Evolutionary conservation across 768 basidiomycete genomes (phyloP), one percentile per base, ranked within the genome.

Genomic region (Rhodotorula babjevae): DNA sequence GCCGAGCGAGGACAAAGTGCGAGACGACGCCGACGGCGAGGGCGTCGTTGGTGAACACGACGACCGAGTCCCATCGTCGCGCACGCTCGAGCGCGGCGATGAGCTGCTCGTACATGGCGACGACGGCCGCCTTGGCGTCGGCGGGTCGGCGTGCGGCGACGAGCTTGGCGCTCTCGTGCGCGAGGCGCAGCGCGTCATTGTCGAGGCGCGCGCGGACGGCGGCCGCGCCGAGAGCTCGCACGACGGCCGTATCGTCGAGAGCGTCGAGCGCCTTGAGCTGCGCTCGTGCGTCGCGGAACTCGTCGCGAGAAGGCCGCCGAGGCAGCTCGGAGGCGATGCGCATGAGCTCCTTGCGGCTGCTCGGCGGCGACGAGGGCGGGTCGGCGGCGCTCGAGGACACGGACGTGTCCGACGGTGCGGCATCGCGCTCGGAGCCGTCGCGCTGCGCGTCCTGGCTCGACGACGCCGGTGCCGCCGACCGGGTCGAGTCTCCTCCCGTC

Each of bases 21-120:
- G 62, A 60, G 27, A 65, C 59, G 58, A 69, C 31, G 16, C 42
- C 55, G 44, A 49, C 40, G 1, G 23, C 7, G 15, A 70, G 21
- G 19, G 71, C 68, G 9, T 52, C 42, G 40, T 68, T 49, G 60
- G 71, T 65, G n/a, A 71, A 27, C 14, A n/a, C 12, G 46, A 68
- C 40, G 19, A 65, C 66, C 9, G 25, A 3, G 1, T 29, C 8
- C 71, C 71, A 76, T 6, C 29, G 25, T 18, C 23, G 8, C 57
- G 36, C 2, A 44, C 33, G 6, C 36, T 63, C 44, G 15, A 76
- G 49, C 2, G 61, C 42, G 33, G 18, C n/a, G 3, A 60, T 49
- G 15, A 55, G 46, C 1, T 47, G 57, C 31, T 68, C 64, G 67
- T 53, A 64, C 59, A 64, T 23, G 14, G 23, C 46, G 44, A 49